phyloP scores from a whole-genome alignment of 805 yeast genomes.

The Candida yuanshanica region DNA sequence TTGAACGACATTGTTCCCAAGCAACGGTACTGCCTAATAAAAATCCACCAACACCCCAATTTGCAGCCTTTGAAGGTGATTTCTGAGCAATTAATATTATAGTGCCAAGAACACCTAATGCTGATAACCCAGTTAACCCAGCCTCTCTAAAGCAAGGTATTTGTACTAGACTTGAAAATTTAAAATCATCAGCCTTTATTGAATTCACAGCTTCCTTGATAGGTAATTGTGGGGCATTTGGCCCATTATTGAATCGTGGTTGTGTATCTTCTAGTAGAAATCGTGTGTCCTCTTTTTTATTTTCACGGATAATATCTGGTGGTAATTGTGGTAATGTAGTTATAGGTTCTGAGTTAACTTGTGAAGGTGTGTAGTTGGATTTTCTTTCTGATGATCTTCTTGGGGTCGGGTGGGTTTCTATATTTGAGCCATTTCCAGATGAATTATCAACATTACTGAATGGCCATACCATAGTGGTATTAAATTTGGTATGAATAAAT shows the following conservation, averaged over 20 bases:
- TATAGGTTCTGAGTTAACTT: slow-evolving; percentile 3
- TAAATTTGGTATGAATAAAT: not conserved
- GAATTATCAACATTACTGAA: not conserved
- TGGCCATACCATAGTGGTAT: not conserved
- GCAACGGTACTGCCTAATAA: slow-evolving; percentile 74
- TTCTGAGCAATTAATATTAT: slow-evolving; percentile 65
- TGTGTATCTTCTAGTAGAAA: slow-evolving; percentile 34
- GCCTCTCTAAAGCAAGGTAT: slow-evolving; percentile 83
- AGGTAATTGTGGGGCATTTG: slow-evolving; percentile 26
- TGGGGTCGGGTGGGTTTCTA: slow-evolving; percentile 1
- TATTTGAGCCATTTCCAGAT: not conserved
- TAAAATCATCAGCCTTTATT: slow-evolving; percentile 46
- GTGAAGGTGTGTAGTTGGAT: slow-evolving; percentile 1
- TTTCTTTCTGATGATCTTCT: slow-evolving; percentile 21
- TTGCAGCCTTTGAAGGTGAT: slow-evolving; percentile 53
- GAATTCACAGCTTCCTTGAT: slow-evolving; percentile 35
- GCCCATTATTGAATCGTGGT: slow-evolving; percentile 32
- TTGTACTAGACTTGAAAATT: slow-evolving; percentile 40
- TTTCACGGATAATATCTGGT: not conserved
- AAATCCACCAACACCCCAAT: slow-evolving; percentile 83
- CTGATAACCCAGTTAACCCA: slow-evolving; percentile 66
- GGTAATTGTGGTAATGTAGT: not conserved
- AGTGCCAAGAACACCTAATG: slow-evolving; percentile 64
- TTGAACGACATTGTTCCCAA: slow-evolving; percentile 88
- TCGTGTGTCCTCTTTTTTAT: slow-evolving; percentile 19